Base-by-base conservation (phyloP, 2,329 filamentous ascomycete genomes). In the Stagonosporopsis tanaceti region DNA sequence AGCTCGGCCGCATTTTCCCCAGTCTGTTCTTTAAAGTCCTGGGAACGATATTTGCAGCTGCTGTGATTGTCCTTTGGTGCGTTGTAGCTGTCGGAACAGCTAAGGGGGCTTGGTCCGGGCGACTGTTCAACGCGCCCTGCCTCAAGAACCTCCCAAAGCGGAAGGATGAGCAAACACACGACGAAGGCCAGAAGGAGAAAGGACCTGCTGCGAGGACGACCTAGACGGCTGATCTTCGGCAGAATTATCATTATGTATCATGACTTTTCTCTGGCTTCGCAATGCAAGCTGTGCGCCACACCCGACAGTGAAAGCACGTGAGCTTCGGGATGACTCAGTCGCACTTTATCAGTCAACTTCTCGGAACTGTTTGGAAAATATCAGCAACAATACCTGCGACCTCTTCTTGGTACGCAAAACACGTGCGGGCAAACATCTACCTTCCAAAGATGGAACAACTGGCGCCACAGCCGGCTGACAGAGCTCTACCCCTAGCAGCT, bases 1-100 rank as follows among this genome's bases (percentile, higher is more conserved):
- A 77, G 44, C 76, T 84, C 55, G 84, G 81, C 1, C 73, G 77
- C 22, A 81, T 86, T 58, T 77, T 87, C 57, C 80, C 82, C 0
- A 86, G 81, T 34, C 50, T 69, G 14, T 86, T 88, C 65, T 88
- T 88, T 64, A 75, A 77, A 30, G 77, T 87, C 0, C 64, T 87
- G 1, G 84, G 84, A 11, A 87, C 83, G 69, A 81, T 85, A 20
- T 78, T 87, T 38, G 80, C 80, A 1, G 66, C 82, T 8, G 74
- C 75, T 7, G 84, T 87, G 0, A 79, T 83, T 6, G 38, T 84
- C 6, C 72, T 87, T 1, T 88, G 85, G 85, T 78, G 83, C 17
- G 76, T 86, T 3, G 81, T 87, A 2, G 80, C 81, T 3, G 58
- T 71, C 15, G 78, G 79, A 1, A 88, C 85, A 0, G 66, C 81